Evolutionary conservation across 768 basidiomycete species (phyloP).

Genomic region (Leccinum olivaceopallidum): DNA sequence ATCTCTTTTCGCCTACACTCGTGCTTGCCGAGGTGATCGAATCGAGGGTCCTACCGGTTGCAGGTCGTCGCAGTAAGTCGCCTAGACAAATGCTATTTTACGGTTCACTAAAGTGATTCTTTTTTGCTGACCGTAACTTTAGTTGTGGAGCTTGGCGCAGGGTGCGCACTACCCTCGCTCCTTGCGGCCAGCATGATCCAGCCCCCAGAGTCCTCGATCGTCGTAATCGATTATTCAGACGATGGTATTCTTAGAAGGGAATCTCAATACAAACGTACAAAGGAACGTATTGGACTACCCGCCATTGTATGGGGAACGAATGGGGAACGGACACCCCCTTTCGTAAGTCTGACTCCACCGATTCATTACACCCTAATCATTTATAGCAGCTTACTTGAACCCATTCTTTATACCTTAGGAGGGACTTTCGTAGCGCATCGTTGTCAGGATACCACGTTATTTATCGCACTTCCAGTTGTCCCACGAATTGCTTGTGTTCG

Average conservation of each 20-base stretch:
- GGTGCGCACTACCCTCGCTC: slow-evolving; percentile 66
- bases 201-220: slow-evolving; percentile 49
- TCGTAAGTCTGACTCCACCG: slow-evolving; percentile 40
- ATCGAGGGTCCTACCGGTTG: slow-evolving; percentile 46
- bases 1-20: slow-evolving; percentile 69
- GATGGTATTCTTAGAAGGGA: slow-evolving; percentile 50
- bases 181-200: slow-evolving; percentile 46
- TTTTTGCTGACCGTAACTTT: slow-evolving; percentile 1
- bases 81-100: not conserved
- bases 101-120: not conserved
- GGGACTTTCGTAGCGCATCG: slow-evolving; percentile 15
- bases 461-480: slow-evolving; percentile 67
- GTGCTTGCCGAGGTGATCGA: slow-evolving; percentile 69
- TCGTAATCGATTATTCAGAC: slow-evolving; percentile 73
- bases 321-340: slow-evolving; percentile 60
- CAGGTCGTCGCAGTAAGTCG: slow-evolving; percentile 41
- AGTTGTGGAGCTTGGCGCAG: slow-evolving; percentile 76
- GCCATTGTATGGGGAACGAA: slow-evolving; percentile 50
- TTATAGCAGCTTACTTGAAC: not conserved
- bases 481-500: slow-evolving; percentile 55
- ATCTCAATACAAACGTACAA: slow-evolving; percentile 54
- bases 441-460: slow-evolving; percentile 48
- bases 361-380: slow-evolving; percentile 2
- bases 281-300: slow-evolving; percentile 32
- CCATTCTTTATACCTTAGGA: slow-evolving; percentile 5